Conservation (phyloP, 257 asterid genomes). For the Forsythia viridissima region DNA sequence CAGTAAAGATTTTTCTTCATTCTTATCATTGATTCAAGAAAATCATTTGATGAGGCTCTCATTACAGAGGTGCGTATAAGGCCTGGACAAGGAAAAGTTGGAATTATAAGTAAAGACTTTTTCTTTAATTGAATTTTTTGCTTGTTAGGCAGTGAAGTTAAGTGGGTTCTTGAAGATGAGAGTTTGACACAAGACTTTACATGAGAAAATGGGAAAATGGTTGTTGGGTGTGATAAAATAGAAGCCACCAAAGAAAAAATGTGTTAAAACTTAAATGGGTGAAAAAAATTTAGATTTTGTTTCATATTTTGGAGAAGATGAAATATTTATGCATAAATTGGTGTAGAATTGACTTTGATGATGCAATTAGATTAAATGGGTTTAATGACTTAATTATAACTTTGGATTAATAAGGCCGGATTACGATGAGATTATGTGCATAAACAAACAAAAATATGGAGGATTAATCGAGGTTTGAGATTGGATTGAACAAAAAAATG, state of each 20-base stretch:
- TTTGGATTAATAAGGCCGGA: conserved; percentile 5
- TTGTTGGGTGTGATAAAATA: conserved; percentile 33
- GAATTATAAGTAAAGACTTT: conserved; percentile 27
- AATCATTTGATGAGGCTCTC: conserved; percentile 34
- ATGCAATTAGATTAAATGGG: neutral
- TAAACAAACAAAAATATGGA: conserved; percentile 27
- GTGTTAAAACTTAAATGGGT: neutral
- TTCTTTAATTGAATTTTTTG: conserved; percentile 23
- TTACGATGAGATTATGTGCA: conserved; percentile 14
- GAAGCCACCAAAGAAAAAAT: conserved; percentile 37
- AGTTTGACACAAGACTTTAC: conserved; percentile 32
- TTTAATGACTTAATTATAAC: neutral
- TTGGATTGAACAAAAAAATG: neutral
- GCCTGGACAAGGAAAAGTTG: conserved; percentile 25
- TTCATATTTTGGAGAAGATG: neutral
- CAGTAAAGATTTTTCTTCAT: conserved; percentile 26
- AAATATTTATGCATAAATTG: neutral
- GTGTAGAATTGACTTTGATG: neutral
- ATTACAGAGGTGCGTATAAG: conserved; percentile 2
- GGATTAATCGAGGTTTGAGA: conserved; percentile 34
- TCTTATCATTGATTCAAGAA: conserved; percentile 39
- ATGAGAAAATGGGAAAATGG: conserved; percentile 19
- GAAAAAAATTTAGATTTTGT: neutral
- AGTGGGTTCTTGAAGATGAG: conserved; percentile 31
- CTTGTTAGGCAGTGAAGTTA: conserved; percentile 10